Percentiles rank a stretch among this genome's conserved stretches.
phyloP scores from a whole-genome alignment of 2,329 filamentous ascomycete genomes.

The Cercospora sesami region DNA sequence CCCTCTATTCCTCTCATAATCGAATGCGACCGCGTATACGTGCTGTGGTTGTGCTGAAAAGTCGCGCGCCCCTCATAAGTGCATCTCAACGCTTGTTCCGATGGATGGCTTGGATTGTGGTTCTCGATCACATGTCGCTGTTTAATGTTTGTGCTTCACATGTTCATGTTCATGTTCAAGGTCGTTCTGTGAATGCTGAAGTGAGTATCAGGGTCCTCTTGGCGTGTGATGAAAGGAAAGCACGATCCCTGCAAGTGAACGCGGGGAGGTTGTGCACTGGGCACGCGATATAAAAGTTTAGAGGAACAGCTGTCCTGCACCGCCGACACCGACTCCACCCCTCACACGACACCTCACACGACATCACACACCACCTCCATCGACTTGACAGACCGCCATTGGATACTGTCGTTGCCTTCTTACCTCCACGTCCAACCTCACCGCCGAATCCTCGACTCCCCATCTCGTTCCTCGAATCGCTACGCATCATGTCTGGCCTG shows the following conservation, averaged over 20 bases:
- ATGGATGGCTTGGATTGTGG: too few species aligned
- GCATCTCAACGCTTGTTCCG: too few species aligned
- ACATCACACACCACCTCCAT: background rate
- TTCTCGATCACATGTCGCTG: background rate
- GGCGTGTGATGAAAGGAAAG: background rate
- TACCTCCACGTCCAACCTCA: background rate
- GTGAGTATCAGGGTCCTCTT: slow-evolving; percentile 1
- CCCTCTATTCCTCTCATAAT: too few species aligned
- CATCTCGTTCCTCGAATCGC: background rate
- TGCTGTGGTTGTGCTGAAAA: too few species aligned
- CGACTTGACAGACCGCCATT: background rate
- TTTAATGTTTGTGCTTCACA: background rate
- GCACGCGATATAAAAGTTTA: slow-evolving; percentile 13
- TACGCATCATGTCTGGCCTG: slow-evolving; percentile 38
- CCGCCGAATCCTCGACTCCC: background rate
- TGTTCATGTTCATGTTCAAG: background rate
- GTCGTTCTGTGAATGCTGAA: background rate
- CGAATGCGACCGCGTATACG: too few species aligned
- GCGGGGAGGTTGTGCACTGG: background rate
- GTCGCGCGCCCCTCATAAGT: too few species aligned
- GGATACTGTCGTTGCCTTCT: background rate
- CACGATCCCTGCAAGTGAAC: slow-evolving; percentile 1
- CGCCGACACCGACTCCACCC: background rate
- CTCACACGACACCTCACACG: slow-evolving; percentile 5
- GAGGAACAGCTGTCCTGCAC: slow-evolving; percentile 11